Evolutionary conservation across 768 basidiomycete species (phyloP), one percentile per base, ranked within the genome.

Genomic region (Pulveroboletus sp.): DNA sequence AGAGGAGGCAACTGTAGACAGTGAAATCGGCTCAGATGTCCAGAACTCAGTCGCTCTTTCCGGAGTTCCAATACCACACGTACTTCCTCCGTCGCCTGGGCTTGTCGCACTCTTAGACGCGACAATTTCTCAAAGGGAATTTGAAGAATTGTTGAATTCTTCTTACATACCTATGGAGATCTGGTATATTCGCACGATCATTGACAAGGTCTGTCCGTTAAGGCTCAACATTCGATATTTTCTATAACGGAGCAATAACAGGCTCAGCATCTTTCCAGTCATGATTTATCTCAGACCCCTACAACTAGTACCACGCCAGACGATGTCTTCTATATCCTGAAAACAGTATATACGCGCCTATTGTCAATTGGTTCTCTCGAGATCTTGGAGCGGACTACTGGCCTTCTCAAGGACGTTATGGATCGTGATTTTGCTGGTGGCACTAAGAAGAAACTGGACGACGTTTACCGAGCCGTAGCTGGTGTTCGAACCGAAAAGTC

Each of bases 271-370:
- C 74, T 97, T 36, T 90, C 95, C 21, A 81, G 74, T 13, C 75
- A 81, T 3, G 93, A 97, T 61, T 62, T 76, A 7, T 76, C 84
- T 2, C 78, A 85, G 48, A 70, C 59, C 34, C 90, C 79, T 43
- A 72, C 77, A 11, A 80, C 75, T 2, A 89, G 87, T 0, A 92
- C 90, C 0, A 83, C 82, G 0, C 90, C 91, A 0, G 97, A 99
- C 65, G 97, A 98, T 57, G 88, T 87, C 2, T 99, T 98, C 71
- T 99, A 97, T 69, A 86, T 99, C 49, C 74, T 98, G 50, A 97
- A 97, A 67, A 76, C 83, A 7, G 85, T 94, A 3, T 74, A 94
- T 5, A 74, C 80, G 17, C 81, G 97, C 11, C 69, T 93, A 27
- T 63, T 97, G 16, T 86, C 89, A 0, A 87, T 88, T 0, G 92